Evolutionary conservation across 2,329 filamentous ascomycete genomes (phyloP).

Genomic region (Nemania diffusa): DNA sequence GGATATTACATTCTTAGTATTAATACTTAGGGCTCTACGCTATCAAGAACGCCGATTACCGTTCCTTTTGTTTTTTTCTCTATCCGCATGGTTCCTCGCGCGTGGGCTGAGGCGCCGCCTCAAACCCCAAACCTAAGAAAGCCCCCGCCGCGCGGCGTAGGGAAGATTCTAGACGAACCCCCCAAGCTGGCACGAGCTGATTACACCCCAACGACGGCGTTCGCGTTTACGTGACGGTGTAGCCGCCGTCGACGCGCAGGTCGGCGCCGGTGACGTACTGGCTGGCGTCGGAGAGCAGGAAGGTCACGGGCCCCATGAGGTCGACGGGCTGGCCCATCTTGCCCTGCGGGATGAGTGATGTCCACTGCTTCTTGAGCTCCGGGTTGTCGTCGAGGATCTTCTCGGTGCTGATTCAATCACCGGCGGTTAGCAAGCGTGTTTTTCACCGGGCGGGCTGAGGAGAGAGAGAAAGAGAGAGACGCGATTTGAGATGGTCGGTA

Average conservation of each 20-base stretch:
- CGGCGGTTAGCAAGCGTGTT: conserved; percentile 23
- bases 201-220: not conserved
- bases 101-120: not conserved
- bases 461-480: not conserved
- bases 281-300: conserved; percentile 82
- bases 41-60: not conserved
- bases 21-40: not conserved
- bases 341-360: conserved; percentile 87
- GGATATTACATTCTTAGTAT: not conserved
- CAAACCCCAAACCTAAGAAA: no score
- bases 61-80: no score
- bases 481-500: not conserved
- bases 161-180: no score
- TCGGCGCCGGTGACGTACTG: conserved; percentile 79
- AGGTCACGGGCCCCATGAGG: conserved; percentile 91
- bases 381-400: conserved; percentile 96
- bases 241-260: conserved; percentile 86
- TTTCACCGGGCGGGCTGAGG: not conserved
- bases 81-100: not conserved
- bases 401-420: conserved; percentile 72
- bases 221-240: conserved; percentile 74
- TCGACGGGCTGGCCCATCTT: conserved; percentile 95
- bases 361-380: conserved; percentile 90
- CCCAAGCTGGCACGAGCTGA: no score
- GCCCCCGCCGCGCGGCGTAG: no score